Base-by-base conservation (phyloP, 805 yeast species). In the Myxozyma neotropica region DNA sequence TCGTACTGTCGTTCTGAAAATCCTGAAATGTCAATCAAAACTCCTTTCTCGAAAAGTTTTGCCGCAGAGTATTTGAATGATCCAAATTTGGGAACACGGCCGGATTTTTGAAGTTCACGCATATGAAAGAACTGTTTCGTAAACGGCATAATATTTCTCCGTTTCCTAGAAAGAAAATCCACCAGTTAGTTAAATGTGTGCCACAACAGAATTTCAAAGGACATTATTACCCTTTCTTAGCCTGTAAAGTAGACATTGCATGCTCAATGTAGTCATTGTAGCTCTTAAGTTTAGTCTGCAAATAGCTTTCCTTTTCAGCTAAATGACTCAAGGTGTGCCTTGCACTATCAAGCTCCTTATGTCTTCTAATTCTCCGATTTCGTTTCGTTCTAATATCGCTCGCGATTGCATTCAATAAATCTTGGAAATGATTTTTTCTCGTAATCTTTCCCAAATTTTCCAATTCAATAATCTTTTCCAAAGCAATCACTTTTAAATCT, bases 341-440 rank as follows among this genome's bases (percentile, higher is more conserved):
- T 4, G 83, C 78, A 21, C 75, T 70, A 21, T 74, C 71, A 56
- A 83, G 70, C 62, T 83, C 86, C 39, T 76, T 75, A 53, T 72
- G 70, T 24, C 84, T 74, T 40, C 77, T 73, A n/a, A 77, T 63
- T 45, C 85, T 75, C 21, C 81, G 79, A 62, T 81, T 80, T 54
- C 78, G 78, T 59, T 83, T 83, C 56, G 83, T 80, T 61, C 75
- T 69, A 64, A 94, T 89, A 64, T 93, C 97, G 55, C 80, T 74
- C 0, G 97, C 96, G 62, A 94, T 86, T 63, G 88, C 89, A 69
- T 91, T 90, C 59, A 94, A 74, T 13, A 94, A 70, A 23, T 82
- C 84, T 70, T 94, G 98, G 72, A 85, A 89, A 19, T 87, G 83
- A 69, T 89, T 83, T 33, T 79, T 75, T 59, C 96, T 80, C 2